A percentile compares a stretch with the other conserved stretches of the same genome.
Conservation (phyloP, 2,329 filamentous ascomycete genomes). For the Emericellopsis cladophorae region DNA sequence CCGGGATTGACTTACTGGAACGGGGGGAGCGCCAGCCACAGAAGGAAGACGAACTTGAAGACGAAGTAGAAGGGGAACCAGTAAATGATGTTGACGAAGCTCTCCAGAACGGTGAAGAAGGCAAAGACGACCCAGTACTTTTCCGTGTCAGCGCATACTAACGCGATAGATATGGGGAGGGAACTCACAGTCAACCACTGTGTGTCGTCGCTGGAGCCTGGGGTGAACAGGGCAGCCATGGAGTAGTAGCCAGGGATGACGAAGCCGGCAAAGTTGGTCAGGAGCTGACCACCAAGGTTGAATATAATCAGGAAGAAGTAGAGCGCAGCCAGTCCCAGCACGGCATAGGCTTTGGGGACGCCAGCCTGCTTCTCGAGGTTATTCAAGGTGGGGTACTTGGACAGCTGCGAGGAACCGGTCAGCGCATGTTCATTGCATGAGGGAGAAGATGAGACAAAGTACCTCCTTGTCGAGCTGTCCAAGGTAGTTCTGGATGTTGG, state of each 20-base stretch:
- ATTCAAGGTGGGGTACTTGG: constrained; percentile 72
- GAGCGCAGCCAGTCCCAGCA: constrained; percentile 61
- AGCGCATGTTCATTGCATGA: background rate
- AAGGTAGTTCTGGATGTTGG: constrained; percentile 65
- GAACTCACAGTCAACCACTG: constrained; percentile 61
- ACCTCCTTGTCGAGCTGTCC: constrained; percentile 76
- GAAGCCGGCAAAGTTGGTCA: constrained; percentile 80
- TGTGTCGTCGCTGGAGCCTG: constrained; percentile 63
- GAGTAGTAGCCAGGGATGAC: constrained; percentile 78
- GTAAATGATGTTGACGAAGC: constrained; percentile 73
- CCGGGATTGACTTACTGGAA: constrained; percentile 57
- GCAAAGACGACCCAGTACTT: constrained; percentile 84
- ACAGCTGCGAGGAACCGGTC: constrained; percentile 42
- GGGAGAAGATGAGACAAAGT: constrained; percentile 17
- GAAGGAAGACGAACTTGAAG: constrained; percentile 96
- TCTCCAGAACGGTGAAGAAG: constrained; percentile 74
- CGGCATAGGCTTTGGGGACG: constrained; percentile 74
- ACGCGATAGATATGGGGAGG: background rate
- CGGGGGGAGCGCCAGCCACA: constrained; percentile 94
- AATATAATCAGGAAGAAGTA: constrained; percentile 91
- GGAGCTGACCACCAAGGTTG: constrained; percentile 79
- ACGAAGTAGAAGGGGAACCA: constrained; percentile 99
- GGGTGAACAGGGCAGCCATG: constrained; percentile 61
- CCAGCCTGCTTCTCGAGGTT: constrained; percentile 77
- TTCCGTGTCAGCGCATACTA: constrained; percentile 2